Conservation (phyloP, 306 rosid species). For the Canavalia gladiata region DNA sequence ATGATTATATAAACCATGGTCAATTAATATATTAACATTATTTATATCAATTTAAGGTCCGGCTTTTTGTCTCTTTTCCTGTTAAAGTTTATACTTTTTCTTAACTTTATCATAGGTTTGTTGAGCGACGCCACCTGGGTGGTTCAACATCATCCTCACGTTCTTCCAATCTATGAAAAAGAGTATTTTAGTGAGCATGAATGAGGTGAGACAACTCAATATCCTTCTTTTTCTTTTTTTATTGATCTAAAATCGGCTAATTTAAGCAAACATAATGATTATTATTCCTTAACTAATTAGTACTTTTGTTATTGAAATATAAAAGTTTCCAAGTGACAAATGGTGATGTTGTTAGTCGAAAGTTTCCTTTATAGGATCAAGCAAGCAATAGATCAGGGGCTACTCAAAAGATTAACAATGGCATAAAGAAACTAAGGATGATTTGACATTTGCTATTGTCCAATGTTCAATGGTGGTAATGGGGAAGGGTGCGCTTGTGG, state of each 20-base stretch:
- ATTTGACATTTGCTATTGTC: background rate
- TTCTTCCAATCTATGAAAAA: conserved; percentile 27
- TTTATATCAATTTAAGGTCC: conserved; percentile 7
- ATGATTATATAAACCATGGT: too few species aligned
- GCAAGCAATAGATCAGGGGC: background rate
- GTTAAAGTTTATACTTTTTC: conserved; percentile 32
- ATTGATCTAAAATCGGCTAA: conserved; percentile 10
- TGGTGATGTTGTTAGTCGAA: background rate
- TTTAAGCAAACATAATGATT: conserved; percentile 36
- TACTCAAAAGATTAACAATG: background rate
- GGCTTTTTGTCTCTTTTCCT: conserved; percentile 24
- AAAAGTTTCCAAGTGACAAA: conserved; percentile 4
- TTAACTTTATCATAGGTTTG: conserved; percentile 32
- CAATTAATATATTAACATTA: background rate
- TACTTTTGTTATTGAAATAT: background rate
- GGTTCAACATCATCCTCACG: conserved; percentile 38
- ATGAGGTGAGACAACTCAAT: conserved; percentile 9
- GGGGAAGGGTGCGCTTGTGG: too few species aligned
- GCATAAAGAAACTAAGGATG: background rate
- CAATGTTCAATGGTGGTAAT: background rate
- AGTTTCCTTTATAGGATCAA: conserved; percentile 5
- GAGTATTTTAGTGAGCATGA: conserved; percentile 5
- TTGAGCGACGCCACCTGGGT: conserved; percentile 36
- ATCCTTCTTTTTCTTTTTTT: conserved; percentile 2
- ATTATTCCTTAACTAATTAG: conserved; percentile 18